Evolutionary conservation across 495 filamentous ascomycete species (phyloP).

Genomic region (Lasiosphaeris hirsuta): DNA sequence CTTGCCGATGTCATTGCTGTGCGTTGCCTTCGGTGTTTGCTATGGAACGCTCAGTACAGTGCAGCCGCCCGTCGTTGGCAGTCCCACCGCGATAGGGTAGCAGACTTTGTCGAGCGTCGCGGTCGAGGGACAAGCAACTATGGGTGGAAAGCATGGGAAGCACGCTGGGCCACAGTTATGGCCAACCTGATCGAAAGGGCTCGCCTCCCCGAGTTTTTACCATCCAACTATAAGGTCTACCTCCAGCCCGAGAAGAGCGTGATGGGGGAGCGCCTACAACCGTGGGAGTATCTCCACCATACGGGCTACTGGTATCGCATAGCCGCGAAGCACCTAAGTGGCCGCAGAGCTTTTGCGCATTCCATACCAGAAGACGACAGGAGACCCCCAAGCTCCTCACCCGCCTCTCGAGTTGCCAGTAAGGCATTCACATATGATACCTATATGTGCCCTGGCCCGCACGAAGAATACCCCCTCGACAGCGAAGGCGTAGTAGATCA

Average conservation of each 20-base stretch:
- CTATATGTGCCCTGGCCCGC: slow-evolving; percentile 76
- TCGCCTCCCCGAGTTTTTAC: slow-evolving; percentile 44
- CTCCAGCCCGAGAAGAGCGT: slow-evolving; percentile 65
- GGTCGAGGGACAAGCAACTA: slow-evolving; percentile 80
- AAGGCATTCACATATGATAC: slow-evolving; percentile 74
- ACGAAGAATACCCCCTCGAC: slow-evolving; percentile 62
- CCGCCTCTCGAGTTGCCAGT: slow-evolving; percentile 63
- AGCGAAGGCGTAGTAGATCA: slow-evolving; percentile 59
- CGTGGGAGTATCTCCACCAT: slow-evolving; percentile 82
- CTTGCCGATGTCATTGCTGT: slow-evolving; percentile 76
- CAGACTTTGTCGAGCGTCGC: slow-evolving; percentile 72
- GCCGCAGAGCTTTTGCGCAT: slow-evolving; percentile 57
- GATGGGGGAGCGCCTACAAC: slow-evolving; percentile 62
- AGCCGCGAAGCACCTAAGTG: slow-evolving; percentile 62
- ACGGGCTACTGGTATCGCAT: slow-evolving; percentile 80
- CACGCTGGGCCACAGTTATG: slow-evolving; percentile 79
- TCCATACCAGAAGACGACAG: slow-evolving; percentile 75
- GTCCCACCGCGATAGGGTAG: slow-evolving; percentile 63
- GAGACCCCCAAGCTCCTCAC: slow-evolving; percentile 60
- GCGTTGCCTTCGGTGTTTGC: slow-evolving; percentile 71
- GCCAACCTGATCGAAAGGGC: slow-evolving; percentile 69
- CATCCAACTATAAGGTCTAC: slow-evolving; percentile 43
- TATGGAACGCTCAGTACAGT: slow-evolving; percentile 72
- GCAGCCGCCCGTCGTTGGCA: slow-evolving; percentile 74
- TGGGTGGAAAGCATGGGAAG: slow-evolving; percentile 85